Evolutionary conservation across 495 filamentous ascomycete genomes (phyloP).

Genomic region (Xylaria grammica): DNA sequence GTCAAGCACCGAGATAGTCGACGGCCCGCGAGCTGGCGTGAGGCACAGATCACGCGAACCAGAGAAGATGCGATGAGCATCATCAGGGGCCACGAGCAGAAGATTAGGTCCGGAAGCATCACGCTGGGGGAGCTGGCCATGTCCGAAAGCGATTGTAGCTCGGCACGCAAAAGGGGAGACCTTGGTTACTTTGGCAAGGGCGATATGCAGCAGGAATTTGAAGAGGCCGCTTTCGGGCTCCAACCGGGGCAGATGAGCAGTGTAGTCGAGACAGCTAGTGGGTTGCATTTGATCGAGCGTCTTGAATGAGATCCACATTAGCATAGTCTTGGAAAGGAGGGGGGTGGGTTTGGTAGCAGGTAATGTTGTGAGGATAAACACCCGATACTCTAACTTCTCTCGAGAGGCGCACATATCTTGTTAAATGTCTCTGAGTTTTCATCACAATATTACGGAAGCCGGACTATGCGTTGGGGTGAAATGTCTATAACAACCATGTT

Average conservation of each 20-base stretch:
- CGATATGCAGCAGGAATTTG: conserved; percentile 99
- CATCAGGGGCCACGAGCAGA: conserved; percentile 70
- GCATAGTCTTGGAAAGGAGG: neutral
- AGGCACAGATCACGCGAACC: conserved; percentile 81
- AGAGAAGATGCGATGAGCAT: conserved; percentile 86
- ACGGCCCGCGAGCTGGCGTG: conserved; percentile 88
- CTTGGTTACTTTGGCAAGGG: conserved; percentile 91
- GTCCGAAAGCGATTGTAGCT: conserved; percentile 93
- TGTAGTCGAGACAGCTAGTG: conserved; percentile 90
- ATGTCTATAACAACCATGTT: neutral
- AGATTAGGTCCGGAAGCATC: conserved; percentile 70
- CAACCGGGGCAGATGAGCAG: conserved; percentile 83
- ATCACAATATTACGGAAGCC: neutral
- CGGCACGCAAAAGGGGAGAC: conserved; percentile 90
- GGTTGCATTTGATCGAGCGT: conserved; percentile 90
- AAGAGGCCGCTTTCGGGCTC: conserved; percentile 88
- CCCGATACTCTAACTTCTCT: neutral
- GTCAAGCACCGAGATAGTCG: conserved; percentile 91
- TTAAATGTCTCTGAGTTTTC: neutral
- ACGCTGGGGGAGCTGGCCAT: conserved; percentile 80
- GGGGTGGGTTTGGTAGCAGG: neutral
- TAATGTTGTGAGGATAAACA: neutral
- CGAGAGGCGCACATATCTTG: neutral
- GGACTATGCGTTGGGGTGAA: neutral
- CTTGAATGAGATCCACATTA: conserved; percentile 27